Conservation (phyloP, 768 basidiomycete species). For the Macrolepiota albuminosa region DNA sequence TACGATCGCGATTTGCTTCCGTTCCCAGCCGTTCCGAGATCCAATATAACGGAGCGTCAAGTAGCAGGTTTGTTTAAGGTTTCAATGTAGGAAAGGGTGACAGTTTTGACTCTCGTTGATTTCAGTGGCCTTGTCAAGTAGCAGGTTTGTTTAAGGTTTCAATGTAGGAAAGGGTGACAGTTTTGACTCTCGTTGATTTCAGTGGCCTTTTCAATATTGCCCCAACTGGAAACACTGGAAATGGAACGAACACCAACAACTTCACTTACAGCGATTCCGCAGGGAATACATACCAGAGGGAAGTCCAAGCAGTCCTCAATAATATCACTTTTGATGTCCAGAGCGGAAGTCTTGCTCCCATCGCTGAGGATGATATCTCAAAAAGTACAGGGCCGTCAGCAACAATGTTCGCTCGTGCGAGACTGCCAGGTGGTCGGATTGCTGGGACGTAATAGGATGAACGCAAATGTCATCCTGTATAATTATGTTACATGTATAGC, state of each 20-base stretch:
- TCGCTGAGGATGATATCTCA: not conserved
- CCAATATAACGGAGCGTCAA: slow-evolving; percentile 58
- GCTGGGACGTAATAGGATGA: not conserved
- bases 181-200: slow-evolving; percentile 21
- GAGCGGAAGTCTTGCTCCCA: slow-evolving; percentile 6
- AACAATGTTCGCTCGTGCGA: slow-evolving; percentile 4
- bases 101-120: slow-evolving; percentile 20
- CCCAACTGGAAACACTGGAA: slow-evolving; percentile 46
- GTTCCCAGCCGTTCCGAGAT: slow-evolving; percentile 55
- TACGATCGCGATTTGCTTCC: slow-evolving; percentile 61
- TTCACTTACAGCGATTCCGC: slow-evolving; percentile 54
- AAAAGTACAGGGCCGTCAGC: not conserved
- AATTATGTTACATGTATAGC: not conserved
- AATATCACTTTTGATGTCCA: slow-evolving; percentile 7
- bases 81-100: slow-evolving; percentile 14
- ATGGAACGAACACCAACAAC: slow-evolving; percentile 66
- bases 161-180: slow-evolving; percentile 15
- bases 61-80: slow-evolving; percentile 39
- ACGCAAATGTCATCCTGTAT: not conserved
- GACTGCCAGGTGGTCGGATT: slow-evolving; percentile 19
- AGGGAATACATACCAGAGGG: slow-evolving; percentile 54
- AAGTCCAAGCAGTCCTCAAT: slow-evolving; percentile 7
- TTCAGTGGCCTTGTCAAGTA: slow-evolving; percentile 37
- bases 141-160: slow-evolving; percentile 36
- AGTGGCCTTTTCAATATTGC: slow-evolving; percentile 22